Percentiles rank a stretch among this genome's conserved stretches.
phyloP scores from a whole-genome alignment of 2,329 filamentous ascomycete species.

The Fusarium phyllophilum region DNA sequence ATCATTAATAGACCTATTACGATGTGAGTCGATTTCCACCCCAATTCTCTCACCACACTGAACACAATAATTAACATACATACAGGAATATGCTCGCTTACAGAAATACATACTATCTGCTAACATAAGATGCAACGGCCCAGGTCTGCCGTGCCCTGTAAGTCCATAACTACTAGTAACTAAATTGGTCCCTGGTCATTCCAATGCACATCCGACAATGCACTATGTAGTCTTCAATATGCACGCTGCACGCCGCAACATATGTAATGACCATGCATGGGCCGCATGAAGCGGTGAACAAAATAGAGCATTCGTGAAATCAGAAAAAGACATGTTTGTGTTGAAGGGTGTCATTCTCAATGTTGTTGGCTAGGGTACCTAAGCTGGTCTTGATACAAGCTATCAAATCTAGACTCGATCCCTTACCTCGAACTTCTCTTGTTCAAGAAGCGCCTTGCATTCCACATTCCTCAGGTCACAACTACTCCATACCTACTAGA shows the following conservation, averaged over 20 bases:
- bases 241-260: background rate
- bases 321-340: background rate
- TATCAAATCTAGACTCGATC: background rate
- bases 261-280: background rate
- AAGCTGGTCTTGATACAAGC: background rate
- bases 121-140: constrained; percentile 28
- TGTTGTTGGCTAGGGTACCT: background rate
- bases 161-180: background rate
- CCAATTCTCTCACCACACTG: constrained; percentile 26
- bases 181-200: background rate
- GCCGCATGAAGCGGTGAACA: constrained; percentile 17
- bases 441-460: constrained; percentile 11
- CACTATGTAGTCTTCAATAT: background rate
- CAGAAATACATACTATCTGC: background rate
- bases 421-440: background rate
- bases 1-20: constrained; percentile 15
- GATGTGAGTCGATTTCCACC: background rate
- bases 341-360: background rate
- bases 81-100: constrained; percentile 7
- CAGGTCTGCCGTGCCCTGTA: background rate
- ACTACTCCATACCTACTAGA: background rate
- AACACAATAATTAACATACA: constrained; percentile 8
- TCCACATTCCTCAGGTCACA: constrained; percentile 22
- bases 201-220: background rate
- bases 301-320: background rate